A percentile compares a stretch with the other conserved stretches of the same genome.
Evolutionary conservation across 116 monocot species (phyloP).

Genomic region (Thalassia testudinum): DNA sequence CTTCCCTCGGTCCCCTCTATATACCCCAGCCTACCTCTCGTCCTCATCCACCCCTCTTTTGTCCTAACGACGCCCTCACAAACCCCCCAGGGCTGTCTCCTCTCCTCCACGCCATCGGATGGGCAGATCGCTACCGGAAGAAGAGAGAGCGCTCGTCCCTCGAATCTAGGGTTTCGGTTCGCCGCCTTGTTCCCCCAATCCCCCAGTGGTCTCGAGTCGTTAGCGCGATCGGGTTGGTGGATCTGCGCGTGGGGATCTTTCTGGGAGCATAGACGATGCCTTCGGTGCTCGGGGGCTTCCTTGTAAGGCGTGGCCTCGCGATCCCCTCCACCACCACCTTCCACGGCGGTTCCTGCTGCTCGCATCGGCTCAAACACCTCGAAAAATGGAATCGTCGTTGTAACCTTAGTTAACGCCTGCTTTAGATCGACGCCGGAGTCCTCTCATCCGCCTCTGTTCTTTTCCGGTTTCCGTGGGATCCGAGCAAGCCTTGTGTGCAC

Average conservation of each 20-base stretch:
- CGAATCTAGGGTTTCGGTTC: background rate
- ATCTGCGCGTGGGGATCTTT: background rate
- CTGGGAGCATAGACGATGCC: conserved; percentile 35
- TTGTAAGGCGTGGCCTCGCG: conserved; percentile 4
- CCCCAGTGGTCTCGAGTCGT: background rate
- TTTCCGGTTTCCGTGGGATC: background rate
- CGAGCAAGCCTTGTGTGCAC: background rate
- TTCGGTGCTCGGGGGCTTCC: conserved; percentile 38
- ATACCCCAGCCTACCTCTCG: background rate
- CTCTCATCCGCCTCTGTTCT: background rate
- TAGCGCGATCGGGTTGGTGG: background rate
- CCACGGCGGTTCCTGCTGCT: conserved; percentile 31
- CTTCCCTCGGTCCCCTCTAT: background rate
- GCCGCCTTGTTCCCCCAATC: background rate
- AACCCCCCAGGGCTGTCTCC: background rate
- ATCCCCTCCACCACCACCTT: conserved; percentile 22
- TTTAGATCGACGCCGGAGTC: background rate
- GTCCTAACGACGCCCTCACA: background rate
- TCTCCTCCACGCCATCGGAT: background rate
- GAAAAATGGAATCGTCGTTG: conserved; percentile 67
- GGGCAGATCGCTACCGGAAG: background rate
- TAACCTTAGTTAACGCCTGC: conserved; percentile 37
- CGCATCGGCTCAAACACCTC: conserved; percentile 65
- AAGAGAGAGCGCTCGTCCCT: background rate
- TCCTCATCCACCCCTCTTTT: background rate